Evolutionary conservation across 2,329 filamentous ascomycete genomes (phyloP).

Genomic region (Trichoderma brevicompactum): DNA sequence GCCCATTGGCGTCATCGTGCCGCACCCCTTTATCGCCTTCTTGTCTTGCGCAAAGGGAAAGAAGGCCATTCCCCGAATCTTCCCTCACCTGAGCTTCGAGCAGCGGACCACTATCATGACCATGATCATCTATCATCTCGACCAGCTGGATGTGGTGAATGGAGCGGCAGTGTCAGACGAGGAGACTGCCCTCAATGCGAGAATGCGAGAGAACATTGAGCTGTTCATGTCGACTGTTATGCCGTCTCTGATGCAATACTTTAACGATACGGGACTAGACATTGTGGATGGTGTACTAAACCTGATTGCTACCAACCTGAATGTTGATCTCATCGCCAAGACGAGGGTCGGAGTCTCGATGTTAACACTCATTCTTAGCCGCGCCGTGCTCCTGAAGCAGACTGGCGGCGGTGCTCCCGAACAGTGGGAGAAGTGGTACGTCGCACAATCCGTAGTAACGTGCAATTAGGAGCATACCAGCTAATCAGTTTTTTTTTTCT

Average conservation of each 20-base stretch:
- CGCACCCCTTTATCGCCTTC: conserved; percentile 95
- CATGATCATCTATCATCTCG: conserved; percentile 92
- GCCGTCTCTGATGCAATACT: conserved; percentile 85
- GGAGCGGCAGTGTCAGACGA: conserved; percentile 75
- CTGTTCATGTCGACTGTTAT: conserved; percentile 87
- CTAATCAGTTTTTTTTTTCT: background rate
- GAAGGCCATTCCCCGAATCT: conserved; percentile 91
- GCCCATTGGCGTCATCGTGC: conserved; percentile 75
- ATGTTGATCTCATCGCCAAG: conserved; percentile 80
- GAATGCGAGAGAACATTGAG: conserved; percentile 88
- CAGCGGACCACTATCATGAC: conserved; percentile 95
- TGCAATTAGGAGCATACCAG: background rate
- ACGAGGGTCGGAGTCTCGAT: conserved; percentile 88
- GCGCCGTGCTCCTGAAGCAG: conserved; percentile 91
- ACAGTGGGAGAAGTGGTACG: conserved; percentile 80
- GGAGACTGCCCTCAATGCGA: conserved; percentile 71
- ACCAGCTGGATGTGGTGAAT: conserved; percentile 87
- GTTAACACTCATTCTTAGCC: conserved; percentile 90
- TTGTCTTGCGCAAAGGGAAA: conserved; percentile 95
- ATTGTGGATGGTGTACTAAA: conserved; percentile 91
- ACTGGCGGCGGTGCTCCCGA: conserved; percentile 70
- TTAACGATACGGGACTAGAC: conserved; percentile 87
- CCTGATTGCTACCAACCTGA: conserved; percentile 79
- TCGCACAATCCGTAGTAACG: conserved; percentile 23
- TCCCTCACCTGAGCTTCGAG: conserved; percentile 88